These are phyloP conservation scores for Cladosporium sp. DNA, from an alignment of 2,329 filamentous ascomycete genomes.

Conservation along the genomic window DNA sequence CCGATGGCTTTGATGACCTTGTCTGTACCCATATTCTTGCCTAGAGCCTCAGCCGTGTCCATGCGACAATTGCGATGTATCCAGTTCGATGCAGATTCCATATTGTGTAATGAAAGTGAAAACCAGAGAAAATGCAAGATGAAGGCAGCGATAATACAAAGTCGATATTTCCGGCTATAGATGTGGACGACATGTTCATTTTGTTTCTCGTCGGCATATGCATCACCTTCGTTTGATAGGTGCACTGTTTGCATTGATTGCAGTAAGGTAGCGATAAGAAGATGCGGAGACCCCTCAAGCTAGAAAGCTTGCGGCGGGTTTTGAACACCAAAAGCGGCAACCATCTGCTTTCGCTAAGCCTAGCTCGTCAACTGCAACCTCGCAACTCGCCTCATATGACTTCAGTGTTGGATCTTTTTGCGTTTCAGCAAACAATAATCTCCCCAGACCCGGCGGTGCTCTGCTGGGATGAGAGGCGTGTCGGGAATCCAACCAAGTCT, in stretches of 20 bases:
- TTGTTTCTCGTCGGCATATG: no score
- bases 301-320: constrained; percentile 5
- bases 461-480: constrained; percentile 62
- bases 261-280: constrained; percentile 12
- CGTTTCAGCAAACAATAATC: constrained; percentile 77
- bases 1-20: neutral
- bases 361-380: neutral
- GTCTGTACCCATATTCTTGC: neutral
- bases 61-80: neutral
- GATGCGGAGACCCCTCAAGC: constrained; percentile 11
- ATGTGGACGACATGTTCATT: neutral
- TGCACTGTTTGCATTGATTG: constrained; percentile 9
- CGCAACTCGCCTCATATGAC: neutral
- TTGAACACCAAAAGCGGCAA: constrained; percentile 9
- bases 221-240: neutral
- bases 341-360: neutral
- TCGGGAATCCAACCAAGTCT: constrained; percentile 81
- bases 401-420: constrained; percentile 1
- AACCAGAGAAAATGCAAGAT: neutral
- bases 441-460: constrained; percentile 74
- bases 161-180: neutral
- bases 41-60: neutral
- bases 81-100: constrained; percentile 2
- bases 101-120: neutral
- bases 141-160: neutral